Percentiles rank a stretch among this genome's conserved stretches.
These are phyloP conservation scores for Gossypium davidsonii DNA, from an alignment of 441 rosid genomes.

Conservation along the genomic window DNA sequence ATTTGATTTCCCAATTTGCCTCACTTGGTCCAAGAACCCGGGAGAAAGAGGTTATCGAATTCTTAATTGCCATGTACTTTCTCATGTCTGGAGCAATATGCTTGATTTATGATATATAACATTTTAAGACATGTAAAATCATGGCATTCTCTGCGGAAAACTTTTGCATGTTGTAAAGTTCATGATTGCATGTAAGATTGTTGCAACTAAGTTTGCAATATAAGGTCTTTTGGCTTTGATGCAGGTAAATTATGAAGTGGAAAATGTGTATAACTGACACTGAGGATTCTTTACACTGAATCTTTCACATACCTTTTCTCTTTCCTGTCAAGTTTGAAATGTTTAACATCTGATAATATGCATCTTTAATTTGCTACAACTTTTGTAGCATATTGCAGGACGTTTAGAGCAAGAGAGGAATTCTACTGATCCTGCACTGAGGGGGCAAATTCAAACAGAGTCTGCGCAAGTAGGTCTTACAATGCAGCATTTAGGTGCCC, in stretches of 20 bases:
- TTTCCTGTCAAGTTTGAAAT: neutral
- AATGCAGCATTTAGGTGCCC: constrained; percentile 87
- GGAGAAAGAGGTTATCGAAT: neutral
- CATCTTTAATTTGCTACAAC: constrained; percentile 49
- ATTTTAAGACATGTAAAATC: neutral
- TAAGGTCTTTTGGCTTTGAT: neutral
- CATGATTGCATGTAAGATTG: neutral
- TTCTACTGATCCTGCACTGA: constrained; percentile 50
- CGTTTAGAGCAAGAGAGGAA: constrained; percentile 74
- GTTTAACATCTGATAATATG: constrained; percentile 35
- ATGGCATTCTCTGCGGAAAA: neutral
- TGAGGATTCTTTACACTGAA: neutral
- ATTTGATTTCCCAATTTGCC: neutral
- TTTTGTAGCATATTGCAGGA: constrained; percentile 78
- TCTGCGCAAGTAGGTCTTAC: constrained; percentile 65
- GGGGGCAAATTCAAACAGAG: constrained; percentile 80
- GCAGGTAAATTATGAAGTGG: neutral
- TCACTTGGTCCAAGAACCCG: neutral
- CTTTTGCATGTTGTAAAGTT: neutral
- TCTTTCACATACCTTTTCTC: neutral
- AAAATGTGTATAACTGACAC: neutral
- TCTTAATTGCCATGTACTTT: neutral
- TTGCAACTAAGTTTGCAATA: neutral
- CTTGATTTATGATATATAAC: neutral
- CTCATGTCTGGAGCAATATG: neutral